Base-by-base conservation (phyloP, 176 grass and related monocot genomes). In the Chloris gayana region DNA sequence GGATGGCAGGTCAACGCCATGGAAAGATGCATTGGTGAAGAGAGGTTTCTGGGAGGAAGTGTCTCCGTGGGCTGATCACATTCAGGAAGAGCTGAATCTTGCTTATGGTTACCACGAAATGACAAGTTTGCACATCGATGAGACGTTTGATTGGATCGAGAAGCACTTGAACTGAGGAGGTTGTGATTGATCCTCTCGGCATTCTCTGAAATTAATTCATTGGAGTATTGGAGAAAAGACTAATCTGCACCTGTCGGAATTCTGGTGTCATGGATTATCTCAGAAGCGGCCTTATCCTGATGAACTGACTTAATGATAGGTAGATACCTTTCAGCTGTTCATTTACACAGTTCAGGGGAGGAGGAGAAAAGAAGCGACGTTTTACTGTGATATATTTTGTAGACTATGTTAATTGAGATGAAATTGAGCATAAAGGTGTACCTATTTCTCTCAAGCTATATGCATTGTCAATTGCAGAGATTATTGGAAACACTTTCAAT, bases 111-210 rank as follows among this genome's bases (percentile, higher is more conserved):
- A 85, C 83, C 92, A 94, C 80, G 92, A 89, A 77, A 92, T 94
- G 87, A 94, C 89, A 14, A 97, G 87, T 62, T 72, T 94, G 58
- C 91, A 81, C 17, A 31, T 34, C 15, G 67, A 83, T 15, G 82
- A 97, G 74, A 97, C 90, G 80, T 89, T 90, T n/a, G 49, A 88
- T 65, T 94, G 85, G 91, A 86, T 97, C 75, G 87, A 88, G 30
- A 72, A 70, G 77, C 70, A 90, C 49, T 62, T 88, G 72, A 69
- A 2, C 11, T 56, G 77, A 69, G 9, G 61, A 53, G 30, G 2
- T 34, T 72, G 17, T 51, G 62, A 38, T 69, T 78, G 14, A 18
- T 35, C 13, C 25, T 17, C 51, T 78, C 42, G 35, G 61, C 12
- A 4, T 18, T 35, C 5, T 66, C 5, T 0, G 0, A 53, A 80